phyloP scores from a whole-genome alignment of 148 eudicot species.

The Chenopodium suecicum region DNA sequence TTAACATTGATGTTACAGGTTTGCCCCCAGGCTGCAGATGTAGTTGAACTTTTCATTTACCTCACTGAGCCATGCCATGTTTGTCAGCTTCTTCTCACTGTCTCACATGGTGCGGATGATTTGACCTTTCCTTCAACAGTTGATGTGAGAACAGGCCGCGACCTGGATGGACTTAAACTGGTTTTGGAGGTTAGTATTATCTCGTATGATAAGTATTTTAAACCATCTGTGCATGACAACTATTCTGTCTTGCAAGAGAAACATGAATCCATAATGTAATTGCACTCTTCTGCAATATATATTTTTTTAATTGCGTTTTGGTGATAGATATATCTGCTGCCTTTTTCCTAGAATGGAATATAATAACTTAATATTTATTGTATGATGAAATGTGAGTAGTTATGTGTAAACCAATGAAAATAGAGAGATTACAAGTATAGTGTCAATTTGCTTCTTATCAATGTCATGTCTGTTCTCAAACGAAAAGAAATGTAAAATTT shows the following conservation, averaged over 20 bases:
- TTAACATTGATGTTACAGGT: conserved; percentile 49
- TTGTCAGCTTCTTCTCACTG: conserved; percentile 93
- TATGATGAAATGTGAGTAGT: background rate
- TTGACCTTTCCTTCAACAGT: conserved; percentile 86
- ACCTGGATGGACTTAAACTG: conserved; percentile 91
- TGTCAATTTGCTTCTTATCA: background rate
- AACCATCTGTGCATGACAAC: background rate
- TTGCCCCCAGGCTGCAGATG: conserved; percentile 88
- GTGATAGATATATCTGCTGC: background rate
- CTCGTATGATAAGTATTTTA: conserved; percentile 11
- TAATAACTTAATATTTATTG: background rate
- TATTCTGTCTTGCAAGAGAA: background rate
- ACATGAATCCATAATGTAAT: background rate
- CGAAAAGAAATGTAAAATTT: background rate
- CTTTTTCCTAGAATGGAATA: too few species aligned
- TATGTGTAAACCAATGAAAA: too few species aligned
- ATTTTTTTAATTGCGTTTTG: background rate
- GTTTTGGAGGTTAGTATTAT: conserved; percentile 70
- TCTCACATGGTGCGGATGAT: conserved; percentile 96
- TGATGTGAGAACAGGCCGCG: conserved; percentile 91
- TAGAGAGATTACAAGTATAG: background rate
- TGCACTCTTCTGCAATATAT: background rate
- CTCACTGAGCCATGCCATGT: conserved; percentile 99
- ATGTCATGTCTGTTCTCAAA: background rate
- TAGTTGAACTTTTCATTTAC: conserved; percentile 86